These are phyloP conservation scores for Vanderwaltozyma polyspora DNA, from an alignment of 805 yeast species.

Conservation along the genomic window DNA sequence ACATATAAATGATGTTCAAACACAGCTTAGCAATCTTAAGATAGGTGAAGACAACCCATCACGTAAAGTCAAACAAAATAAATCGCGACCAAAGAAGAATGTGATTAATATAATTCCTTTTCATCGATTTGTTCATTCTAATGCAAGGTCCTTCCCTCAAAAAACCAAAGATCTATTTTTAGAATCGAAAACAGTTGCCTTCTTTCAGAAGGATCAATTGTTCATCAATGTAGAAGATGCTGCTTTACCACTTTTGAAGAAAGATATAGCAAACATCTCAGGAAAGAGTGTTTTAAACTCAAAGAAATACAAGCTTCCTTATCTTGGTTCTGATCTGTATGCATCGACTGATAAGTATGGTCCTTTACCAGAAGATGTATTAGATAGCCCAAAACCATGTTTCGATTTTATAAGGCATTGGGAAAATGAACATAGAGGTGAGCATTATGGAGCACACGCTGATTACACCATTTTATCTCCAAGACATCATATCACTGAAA, in stretches of 20 bases:
- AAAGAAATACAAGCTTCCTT: slow-evolving; percentile 7
- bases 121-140: slow-evolving; percentile 4
- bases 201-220: slow-evolving; percentile 5
- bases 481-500: slow-evolving; percentile 22
- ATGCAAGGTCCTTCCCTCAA: slow-evolving; percentile 4
- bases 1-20: too few species aligned
- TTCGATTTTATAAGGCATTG: slow-evolving; percentile 11
- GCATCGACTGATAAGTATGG: slow-evolving; percentile 11
- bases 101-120: neutral
- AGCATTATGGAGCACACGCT: slow-evolving; percentile 2
- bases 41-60: too few species aligned
- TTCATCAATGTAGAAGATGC: neutral
- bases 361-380: slow-evolving; percentile 12
- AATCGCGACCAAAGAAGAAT: neutral
- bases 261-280: slow-evolving; percentile 5
- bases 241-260: slow-evolving; percentile 5
- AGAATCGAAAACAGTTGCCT: slow-evolving; percentile 7
- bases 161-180: slow-evolving; percentile 9
- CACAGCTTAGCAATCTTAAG: too few species aligned
- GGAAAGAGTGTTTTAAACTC: slow-evolving; percentile 3
- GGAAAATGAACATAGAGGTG: slow-evolving; percentile 1
- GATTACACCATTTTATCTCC: slow-evolving; percentile 18
- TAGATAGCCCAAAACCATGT: slow-evolving; percentile 17
- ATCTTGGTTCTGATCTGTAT: slow-evolving; percentile 17
- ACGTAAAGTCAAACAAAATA: too few species aligned